Conservation (phyloP, 305 asterid genomes). For the Fraxinus xanthoxyloides region DNA sequence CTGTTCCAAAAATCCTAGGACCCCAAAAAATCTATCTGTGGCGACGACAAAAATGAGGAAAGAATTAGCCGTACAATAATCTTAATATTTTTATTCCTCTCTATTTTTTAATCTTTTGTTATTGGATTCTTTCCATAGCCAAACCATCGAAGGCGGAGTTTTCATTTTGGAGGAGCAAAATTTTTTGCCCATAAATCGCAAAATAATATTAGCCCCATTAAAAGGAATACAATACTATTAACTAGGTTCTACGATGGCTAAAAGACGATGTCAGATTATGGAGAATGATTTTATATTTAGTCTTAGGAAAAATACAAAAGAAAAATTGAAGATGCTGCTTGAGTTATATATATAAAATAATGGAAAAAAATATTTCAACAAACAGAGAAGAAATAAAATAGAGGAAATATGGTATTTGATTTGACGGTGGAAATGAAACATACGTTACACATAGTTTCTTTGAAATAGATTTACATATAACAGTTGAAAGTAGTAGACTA, state of each 20-base stretch:
- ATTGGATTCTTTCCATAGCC: not conserved
- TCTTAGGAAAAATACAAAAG: not conserved
- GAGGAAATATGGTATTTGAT: too few relatives aligned
- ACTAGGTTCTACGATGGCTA: not conserved
- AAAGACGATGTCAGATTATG: not conserved
- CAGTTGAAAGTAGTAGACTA: too few relatives aligned
- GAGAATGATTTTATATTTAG: too few relatives aligned
- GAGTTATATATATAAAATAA: too few relatives aligned
- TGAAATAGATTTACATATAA: too few relatives aligned
- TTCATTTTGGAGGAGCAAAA: not conserved
- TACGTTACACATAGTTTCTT: too few relatives aligned
- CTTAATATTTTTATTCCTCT: not conserved
- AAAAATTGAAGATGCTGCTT: too few relatives aligned
- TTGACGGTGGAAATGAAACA: too few relatives aligned
- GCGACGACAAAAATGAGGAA: not conserved
- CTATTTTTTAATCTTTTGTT: not conserved
- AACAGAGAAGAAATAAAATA: too few relatives aligned
- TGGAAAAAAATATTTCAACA: too few relatives aligned
- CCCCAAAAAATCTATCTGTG: slow-evolving; percentile 42
- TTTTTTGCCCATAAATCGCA: not conserved
- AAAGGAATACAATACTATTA: not conserved
- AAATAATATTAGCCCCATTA: not conserved
- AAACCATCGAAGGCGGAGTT: not conserved
- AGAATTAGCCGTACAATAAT: not conserved
- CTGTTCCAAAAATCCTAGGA: slow-evolving; percentile 45